Percentiles rank a stretch among this genome's conserved stretches.
Conservation (phyloP, 1,284 basidiomycete genomes). For the Microbotryum lychnidis-dioicae region DNA sequence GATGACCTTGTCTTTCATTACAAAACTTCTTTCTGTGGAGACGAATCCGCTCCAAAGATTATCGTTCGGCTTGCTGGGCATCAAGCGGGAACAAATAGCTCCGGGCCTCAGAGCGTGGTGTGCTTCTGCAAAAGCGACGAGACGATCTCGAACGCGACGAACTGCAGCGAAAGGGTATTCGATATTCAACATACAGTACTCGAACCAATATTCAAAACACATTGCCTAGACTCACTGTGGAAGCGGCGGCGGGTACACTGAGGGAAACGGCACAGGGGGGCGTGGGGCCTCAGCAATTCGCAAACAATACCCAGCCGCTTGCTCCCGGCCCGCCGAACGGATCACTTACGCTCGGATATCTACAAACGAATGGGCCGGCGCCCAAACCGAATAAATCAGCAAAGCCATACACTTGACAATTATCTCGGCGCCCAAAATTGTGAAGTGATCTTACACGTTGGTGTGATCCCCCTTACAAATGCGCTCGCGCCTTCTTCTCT, state of each 20-base stretch:
- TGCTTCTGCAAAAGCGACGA: constrained; percentile 49
- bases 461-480: constrained; percentile 26
- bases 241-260: constrained; percentile 82
- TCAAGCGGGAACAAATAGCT: not conserved
- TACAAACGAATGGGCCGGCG: constrained; percentile 6
- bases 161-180: constrained; percentile 38
- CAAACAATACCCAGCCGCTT: too few relatives aligned
- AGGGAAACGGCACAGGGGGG: constrained; percentile 46
- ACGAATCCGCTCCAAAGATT: too few relatives aligned
- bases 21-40: too few relatives aligned
- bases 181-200: too few relatives aligned
- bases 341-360: constrained; percentile 36
- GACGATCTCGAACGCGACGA: constrained; percentile 82
- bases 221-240: constrained; percentile 48
- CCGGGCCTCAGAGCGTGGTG: constrained; percentile 28
- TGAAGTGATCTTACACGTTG: constrained; percentile 22
- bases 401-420: constrained; percentile 44
- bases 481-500: constrained; percentile 67
- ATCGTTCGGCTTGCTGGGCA: not conserved
- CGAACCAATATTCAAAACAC: not conserved
- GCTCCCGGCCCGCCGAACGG: too few relatives aligned
- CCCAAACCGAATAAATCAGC: constrained; percentile 53
- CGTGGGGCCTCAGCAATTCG: not conserved
- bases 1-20: too few relatives aligned
- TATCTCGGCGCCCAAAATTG: not conserved